phyloP scores from a whole-genome alignment of 225 moss, liverwort and hornwort genomes.

The Bryum argenteum region DNA sequence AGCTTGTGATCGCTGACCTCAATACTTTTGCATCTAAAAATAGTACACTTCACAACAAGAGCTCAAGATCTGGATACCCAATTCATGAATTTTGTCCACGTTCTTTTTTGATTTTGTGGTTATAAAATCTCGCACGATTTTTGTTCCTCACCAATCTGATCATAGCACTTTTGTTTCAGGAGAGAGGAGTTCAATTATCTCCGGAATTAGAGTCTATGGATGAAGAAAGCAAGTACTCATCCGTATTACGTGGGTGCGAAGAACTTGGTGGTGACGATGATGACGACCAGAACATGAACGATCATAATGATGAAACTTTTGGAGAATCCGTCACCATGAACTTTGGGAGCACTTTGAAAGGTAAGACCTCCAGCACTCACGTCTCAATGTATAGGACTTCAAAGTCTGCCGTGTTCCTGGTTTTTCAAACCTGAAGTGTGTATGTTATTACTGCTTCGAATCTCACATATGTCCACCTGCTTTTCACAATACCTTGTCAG shows the following conservation, averaged over 20 bases:
- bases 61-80: background rate
- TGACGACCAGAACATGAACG: constrained; percentile 79
- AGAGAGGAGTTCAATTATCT: constrained; percentile 71
- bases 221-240: constrained; percentile 84
- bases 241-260: constrained; percentile 65
- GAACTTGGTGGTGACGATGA: constrained; percentile 74
- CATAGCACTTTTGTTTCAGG: constrained; percentile 35
- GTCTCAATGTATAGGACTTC: background rate
- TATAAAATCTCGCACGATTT: background rate
- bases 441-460: background rate
- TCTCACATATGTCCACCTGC: background rate
- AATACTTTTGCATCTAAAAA: background rate
- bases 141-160: background rate
- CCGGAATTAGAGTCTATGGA: constrained; percentile 82
- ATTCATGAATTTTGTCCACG: background rate
- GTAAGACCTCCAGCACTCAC: constrained; percentile 31
- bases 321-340: constrained; percentile 40
- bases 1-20: background rate
- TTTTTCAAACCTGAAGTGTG: background rate
- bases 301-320: constrained; percentile 81
- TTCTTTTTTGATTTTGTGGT: background rate
- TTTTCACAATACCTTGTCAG: background rate
- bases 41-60: background rate
- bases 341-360: constrained; percentile 39
- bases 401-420: background rate